Evolutionary conservation across 768 basidiomycete genomes (phyloP).

Genomic region (Boletellus ananiceps): DNA sequence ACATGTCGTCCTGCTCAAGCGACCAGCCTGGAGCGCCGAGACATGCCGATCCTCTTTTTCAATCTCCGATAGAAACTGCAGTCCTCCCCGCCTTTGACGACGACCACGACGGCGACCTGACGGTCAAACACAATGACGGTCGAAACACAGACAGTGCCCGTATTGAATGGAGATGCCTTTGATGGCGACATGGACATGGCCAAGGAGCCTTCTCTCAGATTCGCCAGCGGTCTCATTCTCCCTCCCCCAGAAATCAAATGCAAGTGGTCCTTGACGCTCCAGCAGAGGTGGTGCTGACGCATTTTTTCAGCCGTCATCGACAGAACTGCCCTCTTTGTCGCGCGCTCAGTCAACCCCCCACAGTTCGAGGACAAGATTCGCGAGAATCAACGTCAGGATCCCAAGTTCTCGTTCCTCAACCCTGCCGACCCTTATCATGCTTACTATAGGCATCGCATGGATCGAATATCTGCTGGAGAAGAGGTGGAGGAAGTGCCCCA

Average conservation of each 20-base stretch:
- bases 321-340: constrained; percentile 87
- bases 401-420: constrained; percentile 98
- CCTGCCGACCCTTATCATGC: constrained; percentile 97
- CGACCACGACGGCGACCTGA: constrained; percentile 6
- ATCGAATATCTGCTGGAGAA: constrained; percentile 75
- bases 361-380: constrained; percentile 97
- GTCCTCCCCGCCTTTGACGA: constrained; percentile 15
- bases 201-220: constrained; percentile 42
- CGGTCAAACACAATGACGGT: constrained; percentile 38
- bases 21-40: constrained; percentile 16
- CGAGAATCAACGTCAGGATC: constrained; percentile 92
- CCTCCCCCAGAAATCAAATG: constrained; percentile 96
- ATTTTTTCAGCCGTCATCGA: constrained; percentile 77
- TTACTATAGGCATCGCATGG: constrained; percentile 92
- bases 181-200: constrained; percentile 40
- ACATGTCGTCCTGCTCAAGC: constrained; percentile 45
- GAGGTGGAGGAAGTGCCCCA: constrained; percentile 53
- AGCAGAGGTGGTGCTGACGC: constrained; percentile 5
- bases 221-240: constrained; percentile 83
- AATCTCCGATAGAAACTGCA: constrained; percentile 20
- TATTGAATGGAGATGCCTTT: constrained; percentile 40
- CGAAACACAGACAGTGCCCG: constrained; percentile 36
- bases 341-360: constrained; percentile 88
- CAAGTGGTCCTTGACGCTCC: constrained; percentile 25
- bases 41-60: constrained; percentile 21